Base-by-base conservation (phyloP, 345 rosid species). In the Kernera saxatilis region DNA sequence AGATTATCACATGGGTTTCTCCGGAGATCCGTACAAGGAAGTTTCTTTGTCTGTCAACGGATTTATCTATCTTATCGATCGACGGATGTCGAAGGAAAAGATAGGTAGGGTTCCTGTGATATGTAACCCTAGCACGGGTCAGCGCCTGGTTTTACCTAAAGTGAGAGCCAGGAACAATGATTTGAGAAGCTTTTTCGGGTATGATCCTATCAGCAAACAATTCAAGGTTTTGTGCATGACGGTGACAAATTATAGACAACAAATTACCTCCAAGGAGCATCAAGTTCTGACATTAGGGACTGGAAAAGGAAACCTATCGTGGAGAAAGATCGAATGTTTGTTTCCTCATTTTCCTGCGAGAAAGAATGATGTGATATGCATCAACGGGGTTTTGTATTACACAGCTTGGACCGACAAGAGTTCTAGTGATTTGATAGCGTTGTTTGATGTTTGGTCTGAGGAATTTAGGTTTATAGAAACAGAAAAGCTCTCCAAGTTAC, bases 361-460 rank as follows among this genome's bases (percentile, higher is more conserved):
- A 0, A 0, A 2, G 15, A 15, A 12, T 0, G 2, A 17, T 11
- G 60, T 4, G 27, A 25, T 50, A 65, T 65, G 70, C 48, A 65
- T 65, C 59, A 36, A 50, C 13, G 46, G 70, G 48, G 45, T 50
- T 65, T n/a, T 50, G 3, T 65, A 65, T 50, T 49, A 33, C 46
- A 3, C 22, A 35, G 69, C 19, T 17, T 1, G 26, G 17, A 2
- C 23, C 37, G 2, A 17, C 26, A 0, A 5, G 11, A 43, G n/a
- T n/a, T n/a, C 25, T 26, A 1, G 2, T 19, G n/a, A n/a, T n/a
- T 2, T 35, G 33, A n/a, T 64, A 49, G 36, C 33, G 15, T 36
- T 37, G 13, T 66, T 66, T 66, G 70, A 50, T 66, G 18, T 66
- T 36, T 25, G 58, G 37, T 37, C 18, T 23, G 49, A 50, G 17